A percentile compares a stretch with the other conserved stretches of the same genome.
These are phyloP conservation scores for Pythium periplocum DNA, from an alignment of 352 stramenopile genomes.

Conservation along the genomic window DNA sequence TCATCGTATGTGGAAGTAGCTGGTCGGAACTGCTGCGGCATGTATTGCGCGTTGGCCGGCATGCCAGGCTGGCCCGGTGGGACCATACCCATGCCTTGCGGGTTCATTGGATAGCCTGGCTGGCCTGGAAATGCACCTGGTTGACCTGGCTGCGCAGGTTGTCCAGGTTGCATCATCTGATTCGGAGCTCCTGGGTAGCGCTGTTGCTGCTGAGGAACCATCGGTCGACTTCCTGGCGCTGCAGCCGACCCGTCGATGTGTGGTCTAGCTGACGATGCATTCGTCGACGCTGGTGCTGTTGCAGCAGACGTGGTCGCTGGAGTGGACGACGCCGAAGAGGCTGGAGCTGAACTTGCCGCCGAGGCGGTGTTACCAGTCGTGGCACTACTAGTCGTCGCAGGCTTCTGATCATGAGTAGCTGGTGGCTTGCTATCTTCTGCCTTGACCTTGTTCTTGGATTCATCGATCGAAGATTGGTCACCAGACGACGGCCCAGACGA, in stretches of 20 bases:
- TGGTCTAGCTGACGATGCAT: constrained; percentile 57
- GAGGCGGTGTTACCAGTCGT: background rate
- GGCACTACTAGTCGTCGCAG: no score
- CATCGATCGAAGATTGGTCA: constrained; percentile 12
- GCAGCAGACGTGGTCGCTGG: constrained; percentile 6
- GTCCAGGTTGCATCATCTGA: constrained; percentile 71
- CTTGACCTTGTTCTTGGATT: constrained; percentile 32
- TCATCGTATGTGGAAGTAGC: constrained; percentile 76
- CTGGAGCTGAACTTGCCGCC: background rate
- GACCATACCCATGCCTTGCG: constrained; percentile 19
- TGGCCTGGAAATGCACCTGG: constrained; percentile 27
- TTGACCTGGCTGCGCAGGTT: constrained; percentile 38
- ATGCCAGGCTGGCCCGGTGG: constrained; percentile 19
- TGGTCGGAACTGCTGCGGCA: constrained; percentile 59
- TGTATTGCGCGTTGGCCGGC: constrained; percentile 47
- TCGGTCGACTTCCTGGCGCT: constrained; percentile 9
- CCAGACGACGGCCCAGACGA: background rate
- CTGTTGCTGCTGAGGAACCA: constrained; percentile 31
- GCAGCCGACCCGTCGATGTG: constrained; percentile 45
- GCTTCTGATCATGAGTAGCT: constrained; percentile 8
- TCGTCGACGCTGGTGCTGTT: constrained; percentile 27
- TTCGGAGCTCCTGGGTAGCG: constrained; percentile 37
- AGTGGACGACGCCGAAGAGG: constrained; percentile 22
- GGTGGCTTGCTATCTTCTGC: constrained; percentile 26
- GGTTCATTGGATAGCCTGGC: constrained; percentile 62